Evolutionary conservation across 2,329 filamentous ascomycete genomes (phyloP).

Genomic region (Colletotrichum sp.): DNA sequence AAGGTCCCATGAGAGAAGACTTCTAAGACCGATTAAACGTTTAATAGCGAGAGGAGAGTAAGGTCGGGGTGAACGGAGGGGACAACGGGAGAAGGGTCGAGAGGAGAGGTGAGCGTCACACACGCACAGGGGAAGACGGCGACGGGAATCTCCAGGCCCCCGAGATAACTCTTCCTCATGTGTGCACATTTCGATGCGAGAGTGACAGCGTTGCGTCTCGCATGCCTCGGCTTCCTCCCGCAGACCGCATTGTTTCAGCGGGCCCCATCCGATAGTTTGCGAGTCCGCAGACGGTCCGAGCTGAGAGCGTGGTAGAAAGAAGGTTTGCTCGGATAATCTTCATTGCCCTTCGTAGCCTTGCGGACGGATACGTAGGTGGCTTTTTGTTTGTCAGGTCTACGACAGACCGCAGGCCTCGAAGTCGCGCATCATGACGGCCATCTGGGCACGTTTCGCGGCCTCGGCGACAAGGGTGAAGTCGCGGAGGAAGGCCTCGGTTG

Average conservation of each 20-base stretch:
- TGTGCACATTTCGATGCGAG: background rate
- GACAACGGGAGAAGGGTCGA: background rate
- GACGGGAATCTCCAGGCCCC: background rate
- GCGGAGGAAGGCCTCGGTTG: conserved; percentile 69
- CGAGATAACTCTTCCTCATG: background rate
- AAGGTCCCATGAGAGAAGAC: background rate
- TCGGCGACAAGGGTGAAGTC: conserved; percentile 89
- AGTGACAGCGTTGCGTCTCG: background rate
- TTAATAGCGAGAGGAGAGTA: background rate
- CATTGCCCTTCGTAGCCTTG: background rate
- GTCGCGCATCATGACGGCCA: conserved; percentile 87
- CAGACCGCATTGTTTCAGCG: conserved; percentile 12
- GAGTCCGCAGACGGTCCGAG: background rate
- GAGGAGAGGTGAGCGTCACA: background rate
- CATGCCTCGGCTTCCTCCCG: background rate
- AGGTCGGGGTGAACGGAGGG: background rate
- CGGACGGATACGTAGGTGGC: background rate
- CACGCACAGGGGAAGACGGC: background rate
- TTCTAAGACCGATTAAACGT: conserved; percentile 1
- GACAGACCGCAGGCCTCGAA: conserved; percentile 74
- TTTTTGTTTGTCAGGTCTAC: background rate
- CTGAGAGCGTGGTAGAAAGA: background rate
- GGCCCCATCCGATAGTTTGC: background rate
- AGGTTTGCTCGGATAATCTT: background rate
- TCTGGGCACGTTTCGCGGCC: conserved; percentile 90